A percentile compares a stretch with the other conserved stretches of the same genome.
Conservation (phyloP, 371 early-diverging fungal species). For the Apophysomyces trapeziformis region DNA sequence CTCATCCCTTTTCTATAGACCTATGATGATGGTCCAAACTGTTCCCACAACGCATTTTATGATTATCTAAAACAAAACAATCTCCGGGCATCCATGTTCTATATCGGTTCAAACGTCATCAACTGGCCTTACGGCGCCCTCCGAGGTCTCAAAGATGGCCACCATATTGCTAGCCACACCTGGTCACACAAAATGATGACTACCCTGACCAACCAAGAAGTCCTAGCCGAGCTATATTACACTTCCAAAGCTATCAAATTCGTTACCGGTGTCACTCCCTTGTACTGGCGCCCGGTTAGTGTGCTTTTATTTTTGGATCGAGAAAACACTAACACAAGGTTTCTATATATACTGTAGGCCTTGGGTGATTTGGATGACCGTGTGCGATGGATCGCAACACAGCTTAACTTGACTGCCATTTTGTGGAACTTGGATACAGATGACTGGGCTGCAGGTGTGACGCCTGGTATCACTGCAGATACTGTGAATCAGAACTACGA, state of each 20-base stretch:
- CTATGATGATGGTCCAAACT: conserved; percentile 52
- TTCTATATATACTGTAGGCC: conserved; percentile 23
- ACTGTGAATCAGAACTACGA: conserved; percentile 26
- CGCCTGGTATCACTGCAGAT: conserved; percentile 26
- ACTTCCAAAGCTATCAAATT: conserved; percentile 56
- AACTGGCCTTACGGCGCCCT: conserved; percentile 54
- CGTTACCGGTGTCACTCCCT: conserved; percentile 54
- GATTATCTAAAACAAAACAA: conserved; percentile 39
- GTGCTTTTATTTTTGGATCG: neutral
- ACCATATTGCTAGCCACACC: conserved; percentile 53
- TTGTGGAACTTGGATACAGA: conserved; percentile 49
- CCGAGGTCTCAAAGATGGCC: conserved; percentile 54
- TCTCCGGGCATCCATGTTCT: conserved; percentile 52
- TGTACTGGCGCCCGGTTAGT: conserved; percentile 58
- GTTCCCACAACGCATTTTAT: conserved; percentile 53
- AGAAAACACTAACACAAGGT: neutral
- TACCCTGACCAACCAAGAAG: conserved; percentile 54
- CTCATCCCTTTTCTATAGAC: conserved; percentile 23
- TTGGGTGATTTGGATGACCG: conserved; percentile 55
- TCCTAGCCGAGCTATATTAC: conserved; percentile 60
- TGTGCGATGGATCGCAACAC: conserved; percentile 54
- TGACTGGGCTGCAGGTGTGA: conserved; percentile 43
- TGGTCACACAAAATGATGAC: conserved; percentile 65
- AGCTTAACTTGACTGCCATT: conserved; percentile 44
- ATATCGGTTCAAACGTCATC: conserved; percentile 51